Evolutionary conservation across 495 filamentous ascomycete species (phyloP).

Genomic region (Lineolata rhizophorae): DNA sequence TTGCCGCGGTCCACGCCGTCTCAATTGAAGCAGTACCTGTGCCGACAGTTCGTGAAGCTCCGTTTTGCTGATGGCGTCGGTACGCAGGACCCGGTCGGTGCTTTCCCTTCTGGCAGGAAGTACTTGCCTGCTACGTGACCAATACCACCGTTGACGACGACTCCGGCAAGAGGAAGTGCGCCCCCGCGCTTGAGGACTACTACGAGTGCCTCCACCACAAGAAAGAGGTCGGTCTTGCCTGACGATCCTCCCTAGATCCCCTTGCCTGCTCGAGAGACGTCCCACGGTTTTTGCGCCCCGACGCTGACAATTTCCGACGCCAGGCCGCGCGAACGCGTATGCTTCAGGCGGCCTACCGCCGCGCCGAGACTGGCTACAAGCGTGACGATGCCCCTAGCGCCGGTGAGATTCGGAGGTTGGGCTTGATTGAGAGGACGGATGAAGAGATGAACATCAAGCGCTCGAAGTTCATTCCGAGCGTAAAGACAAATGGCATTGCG

Average conservation of each 20-base stretch:
- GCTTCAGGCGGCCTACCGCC: constrained; percentile 74
- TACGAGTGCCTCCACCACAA: constrained; percentile 95
- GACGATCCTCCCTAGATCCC: too few species aligned
- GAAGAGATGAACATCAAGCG: constrained; percentile 44
- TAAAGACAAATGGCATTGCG: too few species aligned
- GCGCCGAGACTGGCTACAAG: constrained; percentile 49
- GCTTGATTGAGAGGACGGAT: constrained; percentile 49
- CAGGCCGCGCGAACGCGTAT: constrained; percentile 57
- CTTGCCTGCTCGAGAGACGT: too few species aligned
- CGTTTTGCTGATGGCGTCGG: neutral
- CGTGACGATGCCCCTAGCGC: constrained; percentile 54
- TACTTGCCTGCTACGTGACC: constrained; percentile 26
- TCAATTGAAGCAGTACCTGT: neutral
- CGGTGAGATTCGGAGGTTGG: constrained; percentile 64
- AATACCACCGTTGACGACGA: constrained; percentile 33
- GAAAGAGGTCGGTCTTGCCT: constrained; percentile 81
- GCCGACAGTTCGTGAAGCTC: neutral
- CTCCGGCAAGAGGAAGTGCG: constrained; percentile 61
- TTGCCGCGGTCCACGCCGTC: too few species aligned
- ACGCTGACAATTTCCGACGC: constrained; percentile 1
- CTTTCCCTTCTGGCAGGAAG: constrained; percentile 89
- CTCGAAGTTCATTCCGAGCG: constrained; percentile 14
- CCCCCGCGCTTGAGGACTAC: constrained; percentile 82
- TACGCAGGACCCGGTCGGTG: constrained; percentile 61
- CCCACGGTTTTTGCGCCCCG: too few species aligned